Evolutionary conservation across 1,139 yeast genomes (phyloP), one percentile per base, ranked within the genome.

Genomic region (Debaryomycetaceae sp.): DNA sequence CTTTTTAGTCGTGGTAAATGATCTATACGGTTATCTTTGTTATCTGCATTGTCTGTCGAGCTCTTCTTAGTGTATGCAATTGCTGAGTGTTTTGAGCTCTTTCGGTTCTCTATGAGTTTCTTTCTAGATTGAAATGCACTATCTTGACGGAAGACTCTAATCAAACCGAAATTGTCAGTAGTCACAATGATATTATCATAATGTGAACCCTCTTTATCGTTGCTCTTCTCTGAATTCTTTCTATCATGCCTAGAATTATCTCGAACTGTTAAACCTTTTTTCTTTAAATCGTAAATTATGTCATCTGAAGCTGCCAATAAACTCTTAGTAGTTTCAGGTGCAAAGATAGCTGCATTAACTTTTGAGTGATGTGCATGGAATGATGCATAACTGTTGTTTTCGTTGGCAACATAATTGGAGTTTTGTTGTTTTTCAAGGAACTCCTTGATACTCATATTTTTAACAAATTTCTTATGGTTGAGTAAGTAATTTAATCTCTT

Each of bases 131-230:
- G 50, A 35, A 74, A 63, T 0, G 94, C 86, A 37, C 83, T 70
- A 58, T 89, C 96, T 47, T 87, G 85, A 50, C 97, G 71, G 56
- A 84, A 87, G 0, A 89, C 86, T 41, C 92, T 66, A 35, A 89
- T 85, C 4, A 73, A 50, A 0, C 97, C 97, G 30, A 67, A 63
- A 46, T 78, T 79, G 56, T 88, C 97, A 0, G 94, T 81, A 1
- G 95, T 82, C 2, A 89, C 83, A 22, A 88, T 78, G 31, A 83
- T 78, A 24, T 75, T 66, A 0, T 78, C 77, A 7, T 41, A 41
- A 32, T 37, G 47, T n/a, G 33, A 53, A 48, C 46, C 65, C 62
- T 36, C 70, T 63, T 39, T 61, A 44, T 38, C 55, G 43, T 40
- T 36, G 51, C 62, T 17, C 2, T 36, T 40, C 6, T 41, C 37